Evolutionary conservation across 108 stramenopile genomes (phyloP).

Genomic region (Nitzschia palea): DNA sequence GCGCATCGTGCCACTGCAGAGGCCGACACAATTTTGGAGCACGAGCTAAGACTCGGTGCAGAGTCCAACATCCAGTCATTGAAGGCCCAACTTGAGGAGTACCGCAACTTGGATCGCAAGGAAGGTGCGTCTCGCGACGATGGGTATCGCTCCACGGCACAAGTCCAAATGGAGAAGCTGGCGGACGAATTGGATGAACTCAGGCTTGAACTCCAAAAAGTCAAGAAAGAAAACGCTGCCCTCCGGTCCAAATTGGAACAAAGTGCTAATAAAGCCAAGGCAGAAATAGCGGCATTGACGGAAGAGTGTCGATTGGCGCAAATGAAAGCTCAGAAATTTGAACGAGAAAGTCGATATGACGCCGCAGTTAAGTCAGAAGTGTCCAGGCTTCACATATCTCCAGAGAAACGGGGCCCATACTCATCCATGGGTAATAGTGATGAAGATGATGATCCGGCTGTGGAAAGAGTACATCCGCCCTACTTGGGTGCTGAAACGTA

Average conservation of each 20-base stretch:
- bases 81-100: conserved; percentile 51
- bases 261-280: conserved; percentile 15
- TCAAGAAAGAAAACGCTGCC: conserved; percentile 31
- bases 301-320: conserved; percentile 42
- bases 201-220: conserved; percentile 17
- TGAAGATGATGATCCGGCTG: neutral
- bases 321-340: conserved; percentile 31
- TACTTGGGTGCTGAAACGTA: conserved; percentile 30
- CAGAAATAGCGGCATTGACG: conserved; percentile 26
- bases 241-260: conserved; percentile 38
- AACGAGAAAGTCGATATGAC: conserved; percentile 61
- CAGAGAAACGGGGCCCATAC: conserved; percentile 7
- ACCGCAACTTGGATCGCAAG: conserved; percentile 6
- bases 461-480: neutral
- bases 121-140: neutral
- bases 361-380: conserved; percentile 61
- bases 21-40: conserved; percentile 73
- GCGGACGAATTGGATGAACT: conserved; percentile 22
- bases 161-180: neutral
- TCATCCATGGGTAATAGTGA: neutral
- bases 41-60: conserved; percentile 55
- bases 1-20: conserved; percentile 65
- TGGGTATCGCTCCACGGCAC: neutral
- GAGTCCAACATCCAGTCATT: conserved; percentile 47
- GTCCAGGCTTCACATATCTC: conserved; percentile 38